These are phyloP conservation scores for Dothidotthia symphoricarpi DNA, from an alignment of 2,329 filamentous ascomycete species.

Conservation along the genomic window DNA sequence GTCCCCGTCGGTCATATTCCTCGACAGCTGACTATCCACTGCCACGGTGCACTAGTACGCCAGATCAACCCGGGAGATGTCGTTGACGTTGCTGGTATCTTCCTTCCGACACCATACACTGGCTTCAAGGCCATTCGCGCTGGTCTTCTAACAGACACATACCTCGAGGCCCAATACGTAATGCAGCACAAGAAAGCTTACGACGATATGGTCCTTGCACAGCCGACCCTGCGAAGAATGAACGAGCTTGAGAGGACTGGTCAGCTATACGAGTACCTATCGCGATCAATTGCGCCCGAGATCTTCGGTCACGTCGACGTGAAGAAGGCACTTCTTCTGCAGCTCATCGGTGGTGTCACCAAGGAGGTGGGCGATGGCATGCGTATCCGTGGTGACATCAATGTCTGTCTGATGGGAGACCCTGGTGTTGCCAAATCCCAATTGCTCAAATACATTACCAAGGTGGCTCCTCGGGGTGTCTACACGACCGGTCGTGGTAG, in stretches of 20 bases:
- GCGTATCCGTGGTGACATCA: constrained; percentile 98
- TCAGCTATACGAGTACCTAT: constrained; percentile 92
- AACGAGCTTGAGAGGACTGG: constrained; percentile 80
- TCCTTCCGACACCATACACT: constrained; percentile 96
- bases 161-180: constrained; percentile 90
- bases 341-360: constrained; percentile 91
- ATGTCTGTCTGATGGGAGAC: constrained; percentile 98
- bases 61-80: constrained; percentile 92
- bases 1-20: constrained; percentile 98
- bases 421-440: constrained; percentile 99
- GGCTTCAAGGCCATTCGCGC: constrained; percentile 97
- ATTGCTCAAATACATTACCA: constrained; percentile 95
- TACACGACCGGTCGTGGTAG: constrained; percentile 80
- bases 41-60: constrained; percentile 80
- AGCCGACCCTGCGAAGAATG: constrained; percentile 76
- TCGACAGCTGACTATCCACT: constrained; percentile 82
- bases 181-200: constrained; percentile 98
- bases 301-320: constrained; percentile 96
- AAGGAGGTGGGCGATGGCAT: constrained; percentile 98
- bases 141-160: constrained; percentile 94
- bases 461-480: constrained; percentile 89
- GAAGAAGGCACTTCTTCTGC: constrained; percentile 93
- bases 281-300: constrained; percentile 94
- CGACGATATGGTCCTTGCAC: constrained; percentile 83
- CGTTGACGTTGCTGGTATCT: constrained; percentile 90